Percentiles rank a stretch among this genome's conserved stretches.
Evolutionary conservation across 2,329 filamentous ascomycete species (phyloP).

Genomic region (Aureobasidium sp.): DNA sequence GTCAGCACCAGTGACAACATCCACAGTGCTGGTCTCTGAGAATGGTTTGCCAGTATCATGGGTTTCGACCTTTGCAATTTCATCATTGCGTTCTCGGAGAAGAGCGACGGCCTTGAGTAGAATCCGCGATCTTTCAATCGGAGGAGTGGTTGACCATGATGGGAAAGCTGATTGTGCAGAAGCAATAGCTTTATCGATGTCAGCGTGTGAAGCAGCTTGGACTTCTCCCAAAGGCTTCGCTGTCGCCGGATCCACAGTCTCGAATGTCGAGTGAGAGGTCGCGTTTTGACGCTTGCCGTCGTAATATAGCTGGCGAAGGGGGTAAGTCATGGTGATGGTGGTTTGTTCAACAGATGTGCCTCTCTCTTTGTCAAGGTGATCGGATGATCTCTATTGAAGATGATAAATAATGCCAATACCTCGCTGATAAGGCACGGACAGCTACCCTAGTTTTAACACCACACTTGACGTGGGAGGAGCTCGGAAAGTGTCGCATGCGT

Average conservation of each 20-base stretch:
- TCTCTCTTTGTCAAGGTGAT: background rate
- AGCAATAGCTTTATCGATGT: slow-evolving; percentile 64
- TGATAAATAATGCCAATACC: background rate
- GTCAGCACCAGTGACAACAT: slow-evolving; percentile 75
- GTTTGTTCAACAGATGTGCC: background rate
- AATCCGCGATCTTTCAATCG: slow-evolving; percentile 68
- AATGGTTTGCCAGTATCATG: slow-evolving; percentile 81
- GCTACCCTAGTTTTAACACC: background rate
- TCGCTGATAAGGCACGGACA: slow-evolving; percentile 1
- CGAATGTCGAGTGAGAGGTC: slow-evolving; percentile 56
- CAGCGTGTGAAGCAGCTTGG: slow-evolving; percentile 57
- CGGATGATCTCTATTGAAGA: background rate
- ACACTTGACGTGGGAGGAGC: background rate
- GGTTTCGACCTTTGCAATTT: slow-evolving; percentile 71
- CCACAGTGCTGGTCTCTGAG: slow-evolving; percentile 76
- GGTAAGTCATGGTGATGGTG: slow-evolving; percentile 3
- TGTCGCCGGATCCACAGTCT: slow-evolving; percentile 67
- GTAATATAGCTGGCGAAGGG: slow-evolving; percentile 54
- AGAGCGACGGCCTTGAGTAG: slow-evolving; percentile 69
- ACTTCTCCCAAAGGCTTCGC: slow-evolving; percentile 62
- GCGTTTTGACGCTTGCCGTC: slow-evolving; percentile 60
- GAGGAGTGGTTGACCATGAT: slow-evolving; percentile 67
- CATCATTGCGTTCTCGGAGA: slow-evolving; percentile 69
- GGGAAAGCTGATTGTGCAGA: slow-evolving; percentile 67
- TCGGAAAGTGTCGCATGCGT: background rate